These are phyloP conservation scores for Pisolithus orientalis DNA, from an alignment of 768 basidiomycete genomes.

Conservation along the genomic window DNA sequence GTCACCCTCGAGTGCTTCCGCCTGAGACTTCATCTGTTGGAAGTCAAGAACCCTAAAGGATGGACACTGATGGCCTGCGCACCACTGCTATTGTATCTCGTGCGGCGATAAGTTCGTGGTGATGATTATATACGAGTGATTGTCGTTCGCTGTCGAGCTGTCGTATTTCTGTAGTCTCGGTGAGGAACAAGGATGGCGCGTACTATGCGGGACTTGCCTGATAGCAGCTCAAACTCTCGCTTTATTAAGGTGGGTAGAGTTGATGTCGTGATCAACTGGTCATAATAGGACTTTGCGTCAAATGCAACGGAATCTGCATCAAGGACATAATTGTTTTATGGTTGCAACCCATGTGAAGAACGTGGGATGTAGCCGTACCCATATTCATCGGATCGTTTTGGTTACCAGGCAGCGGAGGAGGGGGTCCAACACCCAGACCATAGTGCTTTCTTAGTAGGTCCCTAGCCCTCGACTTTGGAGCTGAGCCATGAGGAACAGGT, in stretches of 20 bases:
- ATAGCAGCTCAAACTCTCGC: conserved; percentile 75
- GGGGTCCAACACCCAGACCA: conserved; percentile 72
- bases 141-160: conserved; percentile 85
- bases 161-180: conserved; percentile 59
- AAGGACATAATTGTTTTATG: background rate
- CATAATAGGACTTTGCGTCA: conserved; percentile 79
- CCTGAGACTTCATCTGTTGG: conserved; percentile 79
- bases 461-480: conserved; percentile 53
- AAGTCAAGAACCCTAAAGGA: conserved; percentile 1
- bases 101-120: conserved; percentile 91
- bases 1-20: conserved; percentile 80
- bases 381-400: conserved; percentile 76
- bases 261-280: conserved; percentile 78
- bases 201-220: conserved; percentile 36
- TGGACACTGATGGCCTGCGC: conserved; percentile 17
- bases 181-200: conserved; percentile 3
- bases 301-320: conserved; percentile 70
- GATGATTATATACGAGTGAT: conserved; percentile 90
- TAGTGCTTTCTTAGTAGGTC: conserved; percentile 84
- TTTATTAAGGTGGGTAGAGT: conserved; percentile 69
- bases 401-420: conserved; percentile 51
- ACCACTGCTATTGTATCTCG: conserved; percentile 88
- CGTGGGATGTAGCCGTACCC: conserved; percentile 36
- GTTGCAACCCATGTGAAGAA: background rate
- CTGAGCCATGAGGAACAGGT: conserved; percentile 22